These are phyloP conservation scores for Fusarium agapanthi DNA, from an alignment of 2,329 filamentous ascomycete species.

Conservation along the genomic window DNA sequence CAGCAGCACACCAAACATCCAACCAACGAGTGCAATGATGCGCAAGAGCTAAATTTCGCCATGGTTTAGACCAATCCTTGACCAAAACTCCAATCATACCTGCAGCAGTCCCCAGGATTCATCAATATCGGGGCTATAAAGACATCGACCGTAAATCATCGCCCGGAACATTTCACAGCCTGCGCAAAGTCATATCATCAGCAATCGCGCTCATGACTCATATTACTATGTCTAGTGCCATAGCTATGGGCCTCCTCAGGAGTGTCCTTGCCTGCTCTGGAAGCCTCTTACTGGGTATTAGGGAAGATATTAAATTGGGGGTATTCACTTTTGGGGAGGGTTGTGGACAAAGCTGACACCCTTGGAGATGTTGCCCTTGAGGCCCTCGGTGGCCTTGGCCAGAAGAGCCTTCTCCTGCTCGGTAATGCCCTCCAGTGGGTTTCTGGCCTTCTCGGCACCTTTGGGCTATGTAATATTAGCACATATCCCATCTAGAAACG, in stretches of 20 bases:
- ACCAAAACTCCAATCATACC: conserved; percentile 38
- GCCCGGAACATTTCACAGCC: conserved; percentile 48
- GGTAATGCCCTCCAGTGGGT: conserved; percentile 79
- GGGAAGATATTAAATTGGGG: conserved; percentile 39
- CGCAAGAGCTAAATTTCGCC: conserved; percentile 34
- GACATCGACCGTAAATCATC: conserved; percentile 31
- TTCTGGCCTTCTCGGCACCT: conserved; percentile 85
- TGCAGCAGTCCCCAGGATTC: conserved; percentile 28
- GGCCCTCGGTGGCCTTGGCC: conserved; percentile 75
- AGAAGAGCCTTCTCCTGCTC: conserved; percentile 91
- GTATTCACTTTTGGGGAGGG: conserved; percentile 84
- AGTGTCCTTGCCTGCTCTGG: conserved; percentile 41
- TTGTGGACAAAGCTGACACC: conserved; percentile 89
- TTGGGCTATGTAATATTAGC: conserved; percentile 66
- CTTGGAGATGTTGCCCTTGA: conserved; percentile 94
- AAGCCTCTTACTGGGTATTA: conserved; percentile 41
- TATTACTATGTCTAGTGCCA: conserved; percentile 49
- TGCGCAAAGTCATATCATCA: conserved; percentile 49
- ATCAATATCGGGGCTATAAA: conserved; percentile 17
- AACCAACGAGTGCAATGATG: conserved; percentile 20
- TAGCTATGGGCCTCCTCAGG: conserved; percentile 45
- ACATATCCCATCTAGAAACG: conserved; percentile 26
- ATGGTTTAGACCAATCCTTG: conserved; percentile 20
- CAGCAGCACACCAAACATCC: conserved; percentile 23
- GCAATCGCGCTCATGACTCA: conserved; percentile 46